phyloP scores from a whole-genome alignment of 106 monocot species.

The Narthecium ossifragum region DNA sequence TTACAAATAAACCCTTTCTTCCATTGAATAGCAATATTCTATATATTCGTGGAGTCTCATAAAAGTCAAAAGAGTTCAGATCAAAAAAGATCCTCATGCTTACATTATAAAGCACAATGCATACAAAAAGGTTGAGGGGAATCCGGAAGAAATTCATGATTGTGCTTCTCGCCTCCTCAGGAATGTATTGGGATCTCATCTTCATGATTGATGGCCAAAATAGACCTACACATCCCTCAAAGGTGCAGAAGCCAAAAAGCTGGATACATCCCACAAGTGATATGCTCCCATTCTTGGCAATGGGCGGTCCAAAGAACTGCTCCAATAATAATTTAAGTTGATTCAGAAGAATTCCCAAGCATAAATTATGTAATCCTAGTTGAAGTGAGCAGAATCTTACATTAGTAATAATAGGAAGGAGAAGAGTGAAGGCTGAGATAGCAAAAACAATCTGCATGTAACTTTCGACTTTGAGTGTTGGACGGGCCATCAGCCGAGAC shows the following conservation, averaged over 20 bases:
- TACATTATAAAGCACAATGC: conserved; percentile 96
- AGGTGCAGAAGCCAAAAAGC: conserved; percentile 85
- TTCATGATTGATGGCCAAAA: conserved; percentile 99
- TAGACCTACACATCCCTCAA: conserved; percentile 90
- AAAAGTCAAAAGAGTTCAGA: no score
- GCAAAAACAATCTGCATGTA: conserved; percentile 93
- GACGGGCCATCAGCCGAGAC: conserved; percentile 64
- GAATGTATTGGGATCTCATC: conserved; percentile 98
- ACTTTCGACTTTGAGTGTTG: conserved; percentile 76
- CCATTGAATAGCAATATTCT: no score
- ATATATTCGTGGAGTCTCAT: no score
- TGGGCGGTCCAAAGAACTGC: conserved; percentile 53
- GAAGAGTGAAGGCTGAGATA: conserved; percentile 67
- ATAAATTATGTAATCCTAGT: no score
- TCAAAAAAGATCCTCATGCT: no score
- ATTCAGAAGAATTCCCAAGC: no score
- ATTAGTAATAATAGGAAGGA: conserved; percentile 75
- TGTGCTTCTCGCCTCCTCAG: conserved; percentile 98
- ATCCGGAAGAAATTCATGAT: conserved; percentile 99
- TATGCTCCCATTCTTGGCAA: conserved; percentile 55
- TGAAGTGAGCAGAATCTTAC: conserved; percentile 52
- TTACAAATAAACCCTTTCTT: no score
- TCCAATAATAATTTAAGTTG: conserved; percentile 2
- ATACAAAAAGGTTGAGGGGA: conserved; percentile 94
- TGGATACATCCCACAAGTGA: conserved; percentile 71